phyloP scores from a whole-genome alignment of 108 stramenopile species.

The Skeletonema marinoi region DNA sequence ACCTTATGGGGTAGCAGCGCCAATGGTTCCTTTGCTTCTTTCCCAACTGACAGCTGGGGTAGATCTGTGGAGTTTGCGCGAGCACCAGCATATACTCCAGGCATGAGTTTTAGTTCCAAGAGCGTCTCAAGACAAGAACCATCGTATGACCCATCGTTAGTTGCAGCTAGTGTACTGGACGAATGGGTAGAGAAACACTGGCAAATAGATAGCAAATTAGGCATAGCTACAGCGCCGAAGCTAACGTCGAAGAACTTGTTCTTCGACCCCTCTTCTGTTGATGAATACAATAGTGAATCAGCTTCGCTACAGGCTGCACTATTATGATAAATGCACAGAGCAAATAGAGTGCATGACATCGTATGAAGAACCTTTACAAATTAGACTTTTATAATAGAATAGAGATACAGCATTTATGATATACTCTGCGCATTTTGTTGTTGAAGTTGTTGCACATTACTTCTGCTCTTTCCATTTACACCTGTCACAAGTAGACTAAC shows the following conservation, averaged over 20 bases:
- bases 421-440: background rate
- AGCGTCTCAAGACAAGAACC: conserved; percentile 10
- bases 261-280: conserved; percentile 28
- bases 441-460: background rate
- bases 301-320: conserved; percentile 43
- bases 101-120: conserved; percentile 49
- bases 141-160: conserved; percentile 9
- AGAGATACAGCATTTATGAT: background rate
- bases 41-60: conserved; percentile 41
- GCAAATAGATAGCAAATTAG: conserved; percentile 41
- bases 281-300: conserved; percentile 35
- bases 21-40: conserved; percentile 12
- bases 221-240: conserved; percentile 27
- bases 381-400: background rate
- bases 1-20: conserved; percentile 28
- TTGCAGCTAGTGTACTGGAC: conserved; percentile 34
- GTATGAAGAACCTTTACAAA: background rate
- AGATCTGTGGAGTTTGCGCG: conserved; percentile 30
- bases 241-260: conserved; percentile 9
- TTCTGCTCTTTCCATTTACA: background rate
- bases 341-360: background rate
- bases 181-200: conserved; percentile 50
- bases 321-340: conserved; percentile 14
- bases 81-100: conserved; percentile 21
- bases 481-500: too few relatives aligned